These are phyloP conservation scores for Cercospora janseana DNA, from an alignment of 2,329 filamentous ascomycete species.

Conservation along the genomic window DNA sequence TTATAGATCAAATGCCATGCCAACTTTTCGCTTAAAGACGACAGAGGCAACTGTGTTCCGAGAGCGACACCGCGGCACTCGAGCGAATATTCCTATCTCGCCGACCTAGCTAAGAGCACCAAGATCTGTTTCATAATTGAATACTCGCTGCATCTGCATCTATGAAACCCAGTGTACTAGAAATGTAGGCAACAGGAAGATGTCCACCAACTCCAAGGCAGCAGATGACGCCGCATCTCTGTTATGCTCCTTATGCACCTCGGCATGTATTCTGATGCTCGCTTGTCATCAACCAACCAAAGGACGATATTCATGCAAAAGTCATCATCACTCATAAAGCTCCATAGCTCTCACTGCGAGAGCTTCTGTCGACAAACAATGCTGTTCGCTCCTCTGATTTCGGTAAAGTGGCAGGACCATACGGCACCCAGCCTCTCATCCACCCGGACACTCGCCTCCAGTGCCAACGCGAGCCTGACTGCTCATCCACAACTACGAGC, in stretches of 20 bases:
- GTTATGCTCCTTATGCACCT: constrained; percentile 1
- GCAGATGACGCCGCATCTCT: too few species aligned
- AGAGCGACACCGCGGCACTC: too few species aligned
- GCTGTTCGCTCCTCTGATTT: constrained; percentile 22
- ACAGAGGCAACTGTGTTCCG: too few species aligned
- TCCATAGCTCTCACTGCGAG: constrained; percentile 28
- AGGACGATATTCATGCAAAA: background rate
- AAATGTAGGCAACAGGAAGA: too few species aligned
- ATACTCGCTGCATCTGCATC: too few species aligned
- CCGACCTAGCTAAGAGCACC: too few species aligned
- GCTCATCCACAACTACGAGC: constrained; percentile 49
- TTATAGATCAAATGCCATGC: too few species aligned
- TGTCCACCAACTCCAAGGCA: too few species aligned
- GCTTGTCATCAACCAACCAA: background rate
- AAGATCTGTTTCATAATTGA: too few species aligned
- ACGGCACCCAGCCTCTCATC: constrained; percentile 66
- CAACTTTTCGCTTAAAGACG: too few species aligned
- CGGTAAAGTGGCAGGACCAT: constrained; percentile 41
- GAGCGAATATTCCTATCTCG: too few species aligned
- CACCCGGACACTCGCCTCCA: constrained; percentile 62
- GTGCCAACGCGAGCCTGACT: constrained; percentile 39
- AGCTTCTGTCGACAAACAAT: constrained; percentile 19
- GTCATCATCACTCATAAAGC: constrained; percentile 15
- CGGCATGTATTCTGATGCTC: background rate
- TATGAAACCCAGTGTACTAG: too few species aligned